Evolutionary conservation across 805 yeast species (phyloP), one percentile per base, ranked within the genome.

Genomic region (Metschnikowia picachoensis): DNA sequence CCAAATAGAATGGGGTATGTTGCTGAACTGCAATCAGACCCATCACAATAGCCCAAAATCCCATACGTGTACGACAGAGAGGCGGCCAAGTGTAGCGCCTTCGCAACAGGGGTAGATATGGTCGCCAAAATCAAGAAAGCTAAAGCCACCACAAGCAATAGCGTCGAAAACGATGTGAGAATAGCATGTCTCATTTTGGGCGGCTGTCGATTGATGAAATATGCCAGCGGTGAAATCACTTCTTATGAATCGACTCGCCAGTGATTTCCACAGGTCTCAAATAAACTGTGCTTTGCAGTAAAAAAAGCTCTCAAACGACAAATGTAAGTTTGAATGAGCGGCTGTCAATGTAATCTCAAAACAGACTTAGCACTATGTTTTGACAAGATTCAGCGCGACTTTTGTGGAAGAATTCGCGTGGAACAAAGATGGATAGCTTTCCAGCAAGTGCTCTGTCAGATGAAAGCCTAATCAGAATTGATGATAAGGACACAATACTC

Each of bases 91-190:
- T 69, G 67, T 38, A 86, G 72, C 7, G 71, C 57, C 2, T 64
- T 50, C 8, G 76, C 68, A 1, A 80, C 80, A 0, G 95, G 92
- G 10, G 79, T 73, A 0, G 88, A 74, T 25, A 86, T 70, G 15
- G 81, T 72, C 2, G 84, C 79, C 29, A 86, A 61, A 35, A 86
- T 67, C 37, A 85, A 65, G 49, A 84, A 79, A 12, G 83, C 91
- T 56, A 84, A 64, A 2, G 90, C 71, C 10, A 76, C 70, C 40
- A 80, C 62, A 31, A 77, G 53, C 38, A 77, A 67, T n/a, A 78
- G 64, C 34, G 54, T 53, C 8, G 76, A 60, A 17, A 72, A 61
- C 43, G 70, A 59, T 14, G 77, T 70, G 43, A 78, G 60, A 17
- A 49, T 25, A 12, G 44, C 45, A 41, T 46, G 50, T 40, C 54